Conservation (phyloP, 495 filamentous ascomycete genomes). For the Hyaloscypha finlandica region DNA sequence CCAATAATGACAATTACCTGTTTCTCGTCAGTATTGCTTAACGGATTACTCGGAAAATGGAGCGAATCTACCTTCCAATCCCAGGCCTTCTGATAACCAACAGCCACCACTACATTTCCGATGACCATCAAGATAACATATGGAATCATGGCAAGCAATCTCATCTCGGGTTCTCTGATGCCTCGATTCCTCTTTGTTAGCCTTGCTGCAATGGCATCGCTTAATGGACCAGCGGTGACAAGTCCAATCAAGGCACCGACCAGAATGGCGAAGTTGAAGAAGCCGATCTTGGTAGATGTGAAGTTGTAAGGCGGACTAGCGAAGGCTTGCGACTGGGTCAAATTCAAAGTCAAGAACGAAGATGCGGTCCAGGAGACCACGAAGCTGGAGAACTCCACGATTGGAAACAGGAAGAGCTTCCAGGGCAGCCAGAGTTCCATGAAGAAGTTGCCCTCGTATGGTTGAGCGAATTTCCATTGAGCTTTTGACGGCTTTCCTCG, state of each 20-base stretch:
- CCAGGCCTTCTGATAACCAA: slow-evolving; percentile 61
- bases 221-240: slow-evolving; percentile 49
- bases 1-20: slow-evolving; percentile 47
- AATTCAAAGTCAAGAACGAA: slow-evolving; percentile 60
- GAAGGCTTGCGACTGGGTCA: slow-evolving; percentile 63
- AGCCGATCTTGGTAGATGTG: slow-evolving; percentile 41
- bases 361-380: slow-evolving; percentile 63
- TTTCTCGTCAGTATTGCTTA: slow-evolving; percentile 27
- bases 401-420: slow-evolving; percentile 62
- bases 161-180: slow-evolving; percentile 58
- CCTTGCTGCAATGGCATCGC: slow-evolving; percentile 51
- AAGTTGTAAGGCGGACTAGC: slow-evolving; percentile 62
- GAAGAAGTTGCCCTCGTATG: slow-evolving; percentile 41
- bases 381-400: slow-evolving; percentile 64
- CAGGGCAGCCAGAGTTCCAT: slow-evolving; percentile 51
- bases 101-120: slow-evolving; percentile 60
- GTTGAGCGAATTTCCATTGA: slow-evolving; percentile 53
- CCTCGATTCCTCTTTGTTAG: slow-evolving; percentile 53
- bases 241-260: slow-evolving; percentile 52
- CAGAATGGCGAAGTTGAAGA: slow-evolving; percentile 50
- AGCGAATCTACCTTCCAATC: slow-evolving; percentile 48
- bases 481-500: slow-evolving; percentile 53
- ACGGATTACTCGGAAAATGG: too few relatives aligned
- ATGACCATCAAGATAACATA: slow-evolving; percentile 61
- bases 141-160: slow-evolving; percentile 56